Base-by-base conservation (phyloP, 805 yeast species). In the Yamadazyma laniorum region DNA sequence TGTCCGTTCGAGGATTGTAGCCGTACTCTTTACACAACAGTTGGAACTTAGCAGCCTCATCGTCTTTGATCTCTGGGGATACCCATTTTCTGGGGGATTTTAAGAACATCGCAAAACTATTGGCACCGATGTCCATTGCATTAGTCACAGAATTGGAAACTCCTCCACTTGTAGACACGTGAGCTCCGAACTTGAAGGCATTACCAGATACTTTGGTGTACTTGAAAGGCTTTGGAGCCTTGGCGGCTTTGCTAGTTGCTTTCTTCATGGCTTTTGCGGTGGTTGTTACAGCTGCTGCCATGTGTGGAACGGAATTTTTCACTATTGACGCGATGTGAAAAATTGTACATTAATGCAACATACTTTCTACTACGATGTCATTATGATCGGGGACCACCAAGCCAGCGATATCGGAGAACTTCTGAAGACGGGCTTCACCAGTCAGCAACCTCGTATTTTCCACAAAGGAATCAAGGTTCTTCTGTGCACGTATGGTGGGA, bases 1-100 rank as follows among this genome's bases (percentile, higher is more conserved):
- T 74, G 53, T 90, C 96, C 2, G 82, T 83, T 39, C 74, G 56
- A 3, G 95, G 82, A 56, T 88, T 75, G 59, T 80, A 90, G 1
- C 81, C 77, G 54, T 72, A 71, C 39, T 76, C 62, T 37, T 71
- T 63, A 56, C 96, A 88, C 15, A 79, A 65, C 5, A 66, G 64
- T 44, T 73, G 74, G 63, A 93, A 93, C 44, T 78, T 75, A 3
- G 56, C 59, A 8, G 82, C 81, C 55, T 87, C 96, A 17, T 77
- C 82, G 13, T 70, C 70, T 11, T 80, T 72, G 45, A 81, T 75
- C 43, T 78, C 82, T 14, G 96, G 91, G 1, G 96, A 82, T 1
- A 75, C 84, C 98, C 98, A 93, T 55, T 84, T 77, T 44, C 95
- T 75, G 22, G 96, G 97, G 36, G 87, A 84, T 56, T 90, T 90